These are phyloP conservation scores for Tricholoma saponaceum DNA, from an alignment of 768 basidiomycete genomes.

Conservation along the genomic window DNA sequence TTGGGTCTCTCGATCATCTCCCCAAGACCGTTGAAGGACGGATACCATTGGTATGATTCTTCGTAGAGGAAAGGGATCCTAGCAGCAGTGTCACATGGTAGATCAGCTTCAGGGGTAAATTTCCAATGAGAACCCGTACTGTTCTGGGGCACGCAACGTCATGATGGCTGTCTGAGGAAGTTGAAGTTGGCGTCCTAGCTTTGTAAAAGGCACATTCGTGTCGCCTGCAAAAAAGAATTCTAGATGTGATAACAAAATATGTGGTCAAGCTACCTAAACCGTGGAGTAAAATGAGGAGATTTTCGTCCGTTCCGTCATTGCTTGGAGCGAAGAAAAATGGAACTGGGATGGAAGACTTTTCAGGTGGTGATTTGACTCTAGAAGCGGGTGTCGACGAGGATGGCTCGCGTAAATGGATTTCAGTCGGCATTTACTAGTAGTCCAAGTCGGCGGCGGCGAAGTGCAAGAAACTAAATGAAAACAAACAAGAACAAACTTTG, in stretches of 20 bases:
- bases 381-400: slow-evolving; percentile 16
- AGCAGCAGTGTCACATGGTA: not conserved
- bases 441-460: no score
- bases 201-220: slow-evolving; percentile 71
- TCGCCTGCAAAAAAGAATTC: slow-evolving; percentile 55
- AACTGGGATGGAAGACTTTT: slow-evolving; percentile 39
- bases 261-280: slow-evolving; percentile 61
- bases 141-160: slow-evolving; percentile 75
- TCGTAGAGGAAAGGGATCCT: slow-evolving; percentile 80
- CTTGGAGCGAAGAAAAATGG: slow-evolving; percentile 70
- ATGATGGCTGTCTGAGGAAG: slow-evolving; percentile 90
- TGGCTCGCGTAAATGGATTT: slow-evolving; percentile 32
- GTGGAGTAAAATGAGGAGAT: slow-evolving; percentile 79
- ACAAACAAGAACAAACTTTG: not conserved
- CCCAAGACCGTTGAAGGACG: slow-evolving; percentile 76
- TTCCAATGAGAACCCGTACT: slow-evolving; percentile 36
- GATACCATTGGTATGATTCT: slow-evolving; percentile 83
- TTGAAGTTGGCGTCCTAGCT: slow-evolving; percentile 66
- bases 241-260: not conserved
- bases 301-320: slow-evolving; percentile 82
- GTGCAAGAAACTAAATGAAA: no score
- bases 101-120: not conserved
- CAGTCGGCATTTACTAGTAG: slow-evolving; percentile 15
- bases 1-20: slow-evolving; percentile 68
- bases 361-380: slow-evolving; percentile 47